Conservation (phyloP, 345 rosid genomes). For the Bruguiera gymnorhiza region DNA sequence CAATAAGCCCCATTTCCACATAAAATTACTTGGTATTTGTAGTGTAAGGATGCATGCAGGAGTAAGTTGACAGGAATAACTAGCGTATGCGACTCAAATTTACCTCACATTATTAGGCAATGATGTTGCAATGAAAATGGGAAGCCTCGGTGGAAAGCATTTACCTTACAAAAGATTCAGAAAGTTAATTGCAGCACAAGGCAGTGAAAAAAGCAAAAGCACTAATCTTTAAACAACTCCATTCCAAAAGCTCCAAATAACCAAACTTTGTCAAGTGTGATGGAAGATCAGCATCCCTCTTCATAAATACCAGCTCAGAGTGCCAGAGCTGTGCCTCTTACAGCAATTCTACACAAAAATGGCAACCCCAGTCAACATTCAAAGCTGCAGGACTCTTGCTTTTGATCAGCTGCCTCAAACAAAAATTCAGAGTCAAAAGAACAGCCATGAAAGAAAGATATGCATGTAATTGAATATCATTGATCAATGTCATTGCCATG, state of each 20-base stretch:
- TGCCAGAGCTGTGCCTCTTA: slow-evolving; percentile 6
- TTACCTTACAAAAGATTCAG: no score
- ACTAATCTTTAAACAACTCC: no score
- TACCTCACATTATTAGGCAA: no score
- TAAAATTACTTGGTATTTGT: no score
- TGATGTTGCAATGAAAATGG: no score
- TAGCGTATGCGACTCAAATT: no score
- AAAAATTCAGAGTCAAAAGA: slow-evolving; percentile 24
- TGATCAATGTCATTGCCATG: background rate
- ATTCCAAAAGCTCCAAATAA: background rate
- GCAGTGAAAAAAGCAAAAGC: no score
- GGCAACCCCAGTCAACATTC: slow-evolving; percentile 16
- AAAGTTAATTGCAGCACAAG: no score
- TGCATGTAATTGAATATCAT: background rate
- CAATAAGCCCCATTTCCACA: no score
- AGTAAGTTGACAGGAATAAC: no score
- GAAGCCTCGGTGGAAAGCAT: no score
- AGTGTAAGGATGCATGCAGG: no score
- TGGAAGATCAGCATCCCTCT: slow-evolving; percentile 3
- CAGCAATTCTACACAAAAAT: background rate
- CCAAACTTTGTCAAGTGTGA: background rate
- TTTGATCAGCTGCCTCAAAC: slow-evolving; percentile 45
- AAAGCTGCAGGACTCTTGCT: slow-evolving; percentile 16
- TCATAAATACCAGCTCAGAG: background rate
- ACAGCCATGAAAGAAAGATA: slow-evolving; percentile 15